Base-by-base conservation (phyloP, 2,329 filamentous ascomycete genomes). In the Cordyceps militaris region DNA sequence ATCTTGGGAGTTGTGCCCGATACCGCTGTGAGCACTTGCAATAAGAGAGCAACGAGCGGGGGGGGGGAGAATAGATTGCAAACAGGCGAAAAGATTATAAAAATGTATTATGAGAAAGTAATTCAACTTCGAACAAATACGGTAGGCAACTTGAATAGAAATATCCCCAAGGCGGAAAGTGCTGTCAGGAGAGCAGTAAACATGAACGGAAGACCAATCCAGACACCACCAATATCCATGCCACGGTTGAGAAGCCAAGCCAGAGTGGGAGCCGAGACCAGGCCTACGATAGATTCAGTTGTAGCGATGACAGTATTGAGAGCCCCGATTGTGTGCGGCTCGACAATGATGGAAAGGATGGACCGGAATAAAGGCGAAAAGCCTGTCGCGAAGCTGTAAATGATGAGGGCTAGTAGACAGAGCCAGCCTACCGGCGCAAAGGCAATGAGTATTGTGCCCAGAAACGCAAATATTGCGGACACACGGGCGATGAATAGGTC, bases 251-350 rank as follows among this genome's bases (percentile, higher is more conserved):
- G 73, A 6, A 80, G 64, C 64, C 68, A 70, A 1, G 77, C 78
- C 34, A 83, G 67, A 0, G 76, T 60, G 0, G 80, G 80, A 1
- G 73, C 71, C 0, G 74, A 74, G 5, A 77, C 50, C 59, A 82
- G 73, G 2, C 74, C 62, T n/a, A 80, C 77, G 11, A 76, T 42
- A 9, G 74, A 76, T 60, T 84, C 79, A 32, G 79, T 64, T 24
- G 82, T 71, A 2, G 75, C 73, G 10, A 84, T 70, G 4, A 79
- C 69, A 4, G 77, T 79, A 64, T 83, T 84, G 24, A 83, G 68
- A 0, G 76, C 76, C 23, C 79, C 81, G 13, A 82, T 71, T 4
- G 81, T 76, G 59, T 80, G 75, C 23, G 76, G 72, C 61, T 81
- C 79, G 13, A 84, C 77, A 11, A 83, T 64, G 10, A 74, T 73